phyloP scores from a whole-genome alignment of 352 stramenopile genomes.

The Pythium guiyangense region DNA sequence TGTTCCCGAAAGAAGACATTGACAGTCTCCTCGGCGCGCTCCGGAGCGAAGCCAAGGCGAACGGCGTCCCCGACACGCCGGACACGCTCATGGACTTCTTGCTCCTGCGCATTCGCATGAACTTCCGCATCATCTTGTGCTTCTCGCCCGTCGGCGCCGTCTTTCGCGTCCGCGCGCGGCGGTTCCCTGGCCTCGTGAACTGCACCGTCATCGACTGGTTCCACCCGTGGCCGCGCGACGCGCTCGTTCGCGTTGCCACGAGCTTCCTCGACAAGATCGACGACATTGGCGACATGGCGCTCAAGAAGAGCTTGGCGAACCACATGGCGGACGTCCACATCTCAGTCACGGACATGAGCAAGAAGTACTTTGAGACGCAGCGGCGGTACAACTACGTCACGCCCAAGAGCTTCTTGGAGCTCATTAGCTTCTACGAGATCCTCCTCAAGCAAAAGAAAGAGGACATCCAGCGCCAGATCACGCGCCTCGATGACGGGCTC shows the following conservation, averaged over 20 bases:
- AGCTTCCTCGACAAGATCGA: constrained; percentile 96
- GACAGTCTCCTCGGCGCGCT: constrained; percentile 90
- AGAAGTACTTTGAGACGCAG: constrained; percentile 94
- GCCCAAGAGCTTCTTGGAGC: constrained; percentile 97
- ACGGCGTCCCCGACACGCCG: constrained; percentile 90
- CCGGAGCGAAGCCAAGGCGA: constrained; percentile 94
- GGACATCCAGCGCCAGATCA: constrained; percentile 94
- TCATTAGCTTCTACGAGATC: constrained; percentile 98
- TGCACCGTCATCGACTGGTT: constrained; percentile 98
- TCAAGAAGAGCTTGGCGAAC: constrained; percentile 91
- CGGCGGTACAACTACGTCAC: constrained; percentile 98
- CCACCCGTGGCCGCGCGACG: constrained; percentile 96
- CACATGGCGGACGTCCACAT: constrained; percentile 98
- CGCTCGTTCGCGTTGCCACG: constrained; percentile 94
- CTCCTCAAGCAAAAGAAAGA: constrained; percentile 93
- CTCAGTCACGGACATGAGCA: constrained; percentile 94
- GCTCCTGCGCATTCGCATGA: constrained; percentile 89
- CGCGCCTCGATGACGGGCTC: constrained; percentile 94
- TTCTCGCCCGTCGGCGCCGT: constrained; percentile 97
- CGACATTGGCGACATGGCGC: constrained; percentile 68
- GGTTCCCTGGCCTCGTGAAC: constrained; percentile 97
- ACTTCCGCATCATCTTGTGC: constrained; percentile 96
- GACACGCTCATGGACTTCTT: constrained; percentile 96
- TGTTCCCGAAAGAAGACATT: constrained; percentile 97
- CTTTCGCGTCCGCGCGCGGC: constrained; percentile 93